These are phyloP conservation scores for Escallonia herrerae DNA, from an alignment of 129 eudicot genomes.

Conservation along the genomic window DNA sequence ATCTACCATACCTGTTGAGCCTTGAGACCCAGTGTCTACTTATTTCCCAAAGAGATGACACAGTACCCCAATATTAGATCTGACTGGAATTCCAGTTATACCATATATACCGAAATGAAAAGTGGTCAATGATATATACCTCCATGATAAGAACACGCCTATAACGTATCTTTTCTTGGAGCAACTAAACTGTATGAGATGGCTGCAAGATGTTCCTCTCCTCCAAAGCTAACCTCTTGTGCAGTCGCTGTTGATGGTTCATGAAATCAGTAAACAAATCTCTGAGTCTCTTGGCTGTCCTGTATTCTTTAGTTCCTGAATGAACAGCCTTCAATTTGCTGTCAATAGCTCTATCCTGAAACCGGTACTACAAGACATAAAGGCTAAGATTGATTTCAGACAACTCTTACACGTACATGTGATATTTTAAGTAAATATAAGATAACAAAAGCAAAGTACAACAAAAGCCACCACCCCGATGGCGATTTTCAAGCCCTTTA, in stretches of 20 bases:
- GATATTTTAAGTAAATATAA: too few species aligned
- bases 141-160: not conserved
- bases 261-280: slow-evolving; percentile 35
- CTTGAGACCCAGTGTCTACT: too few species aligned
- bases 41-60: too few species aligned
- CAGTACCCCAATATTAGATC: too few species aligned
- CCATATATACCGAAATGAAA: not conserved
- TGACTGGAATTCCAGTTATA: too few species aligned
- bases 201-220: slow-evolving; percentile 29
- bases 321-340: slow-evolving; percentile 32
- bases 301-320: slow-evolving; percentile 51
- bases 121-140: not conserved
- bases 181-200: slow-evolving; percentile 11
- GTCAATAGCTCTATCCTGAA: slow-evolving; percentile 14
- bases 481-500: too few species aligned
- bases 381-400: slow-evolving; percentile 12
- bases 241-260: slow-evolving; percentile 38
- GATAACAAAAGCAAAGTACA: too few species aligned
- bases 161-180: not conserved
- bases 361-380: slow-evolving; percentile 8
- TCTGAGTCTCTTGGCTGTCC: slow-evolving; percentile 38
- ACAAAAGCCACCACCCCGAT: too few species aligned
- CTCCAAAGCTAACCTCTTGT: slow-evolving; percentile 36
- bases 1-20: too few species aligned
- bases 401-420: not conserved